Conservation (phyloP, 2,329 filamentous ascomycete genomes). For the Cladophialophora carrionii region DNA sequence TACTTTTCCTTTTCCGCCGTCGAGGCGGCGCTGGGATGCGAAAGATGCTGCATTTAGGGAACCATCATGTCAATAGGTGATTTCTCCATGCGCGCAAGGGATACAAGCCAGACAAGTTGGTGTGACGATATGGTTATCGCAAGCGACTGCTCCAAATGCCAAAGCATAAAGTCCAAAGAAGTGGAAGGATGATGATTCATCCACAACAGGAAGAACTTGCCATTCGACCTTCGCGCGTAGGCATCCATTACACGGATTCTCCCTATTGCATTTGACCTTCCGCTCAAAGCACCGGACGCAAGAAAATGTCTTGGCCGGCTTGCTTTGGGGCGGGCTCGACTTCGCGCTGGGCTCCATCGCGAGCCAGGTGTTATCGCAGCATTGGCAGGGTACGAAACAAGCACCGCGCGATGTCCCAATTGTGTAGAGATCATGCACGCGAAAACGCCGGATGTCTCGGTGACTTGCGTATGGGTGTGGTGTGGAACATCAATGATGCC, state of each 20-base stretch:
- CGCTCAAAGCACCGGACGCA: constrained; percentile 49
- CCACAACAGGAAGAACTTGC: constrained; percentile 5
- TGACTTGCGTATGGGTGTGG: neutral
- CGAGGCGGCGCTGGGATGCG: constrained; percentile 53
- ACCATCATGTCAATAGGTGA: neutral
- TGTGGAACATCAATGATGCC: neutral
- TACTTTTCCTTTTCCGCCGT: constrained; percentile 63
- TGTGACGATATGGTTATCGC: neutral
- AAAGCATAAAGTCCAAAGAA: neutral
- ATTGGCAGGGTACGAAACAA: neutral
- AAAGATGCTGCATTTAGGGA: constrained; percentile 7
- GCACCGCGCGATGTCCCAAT: neutral
- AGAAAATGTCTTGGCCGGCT: constrained; percentile 26
- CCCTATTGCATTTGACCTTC: constrained; percentile 75
- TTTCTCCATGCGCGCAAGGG: constrained; percentile 34
- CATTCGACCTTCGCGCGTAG: constrained; percentile 64
- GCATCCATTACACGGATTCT: constrained; percentile 71
- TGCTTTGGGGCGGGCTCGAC: neutral
- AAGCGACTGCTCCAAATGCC: neutral
- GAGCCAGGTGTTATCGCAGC: neutral
- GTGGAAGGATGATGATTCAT: neutral
- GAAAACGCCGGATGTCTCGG: neutral
- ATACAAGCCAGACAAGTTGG: neutral
- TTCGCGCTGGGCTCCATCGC: constrained; percentile 3
- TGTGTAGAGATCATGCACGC: neutral